These are phyloP conservation scores for Russula lepida DNA, from an alignment of 768 basidiomycete genomes.

Conservation along the genomic window DNA sequence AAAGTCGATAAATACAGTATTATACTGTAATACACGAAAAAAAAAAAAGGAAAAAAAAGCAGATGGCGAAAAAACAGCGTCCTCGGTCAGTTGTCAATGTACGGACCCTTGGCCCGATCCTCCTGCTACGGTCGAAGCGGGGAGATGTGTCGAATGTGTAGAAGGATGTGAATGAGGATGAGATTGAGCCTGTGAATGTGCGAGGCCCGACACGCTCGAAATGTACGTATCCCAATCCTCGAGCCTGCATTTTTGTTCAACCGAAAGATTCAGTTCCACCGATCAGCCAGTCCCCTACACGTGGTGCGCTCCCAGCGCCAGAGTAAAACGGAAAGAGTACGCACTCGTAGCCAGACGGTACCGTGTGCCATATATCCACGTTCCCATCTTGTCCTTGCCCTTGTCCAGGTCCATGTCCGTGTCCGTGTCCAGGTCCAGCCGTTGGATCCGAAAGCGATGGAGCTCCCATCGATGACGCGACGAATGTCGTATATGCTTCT, in stretches of 20 bases:
- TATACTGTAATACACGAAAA: not conserved
- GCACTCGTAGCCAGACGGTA: constrained; percentile 20
- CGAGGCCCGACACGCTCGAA: constrained; percentile 13
- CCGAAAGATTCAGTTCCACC: not conserved
- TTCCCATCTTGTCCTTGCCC: not conserved
- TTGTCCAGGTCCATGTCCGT: not conserved
- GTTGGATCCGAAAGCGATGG: not conserved
- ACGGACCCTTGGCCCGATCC: constrained; percentile 6
- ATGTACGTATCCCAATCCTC: constrained; percentile 21
- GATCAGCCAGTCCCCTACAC: constrained; percentile 8
- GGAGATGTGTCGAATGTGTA: not conserved
- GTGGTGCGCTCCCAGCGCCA: not conserved
- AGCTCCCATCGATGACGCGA: not conserved
- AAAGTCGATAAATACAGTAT: not conserved
- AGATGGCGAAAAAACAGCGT: not conserved
- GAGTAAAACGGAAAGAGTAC: constrained; percentile 5
- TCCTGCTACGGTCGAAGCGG: not conserved
- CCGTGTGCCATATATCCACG: constrained; percentile 16
- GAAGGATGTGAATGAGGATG: not conserved
- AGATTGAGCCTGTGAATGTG: constrained; percentile 1
- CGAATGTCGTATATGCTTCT: constrained; percentile 6
- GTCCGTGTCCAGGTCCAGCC: not conserved
- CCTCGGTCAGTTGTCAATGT: not conserved
- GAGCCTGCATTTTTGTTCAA: not conserved
- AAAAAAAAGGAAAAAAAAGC: not conserved